These are phyloP conservation scores for Luzula sylvatica DNA, from an alignment of 176 grass and related monocot species.

Conservation along the genomic window DNA sequence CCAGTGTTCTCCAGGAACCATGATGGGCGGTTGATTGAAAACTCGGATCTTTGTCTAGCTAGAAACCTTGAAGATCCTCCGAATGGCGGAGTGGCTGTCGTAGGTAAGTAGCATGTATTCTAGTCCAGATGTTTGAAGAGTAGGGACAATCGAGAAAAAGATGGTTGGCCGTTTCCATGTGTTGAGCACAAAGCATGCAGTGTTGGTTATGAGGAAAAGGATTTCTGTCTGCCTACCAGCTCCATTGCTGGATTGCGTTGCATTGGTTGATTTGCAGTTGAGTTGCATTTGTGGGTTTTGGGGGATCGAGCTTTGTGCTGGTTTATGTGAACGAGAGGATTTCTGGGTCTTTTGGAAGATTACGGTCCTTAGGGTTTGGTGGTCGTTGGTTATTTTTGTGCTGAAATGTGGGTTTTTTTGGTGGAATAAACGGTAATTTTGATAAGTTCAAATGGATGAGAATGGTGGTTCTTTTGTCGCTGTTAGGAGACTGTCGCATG, in stretches of 20 bases:
- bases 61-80: no score
- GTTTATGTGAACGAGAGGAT: not conserved
- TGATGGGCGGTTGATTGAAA: no score
- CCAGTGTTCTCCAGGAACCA: no score
- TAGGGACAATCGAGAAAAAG: no score
- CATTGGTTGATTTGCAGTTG: constrained; percentile 1
- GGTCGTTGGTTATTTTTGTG: not conserved
- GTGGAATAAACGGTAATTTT: constrained; percentile 2
- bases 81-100: constrained; percentile 3
- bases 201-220: no score
- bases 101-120: not conserved
- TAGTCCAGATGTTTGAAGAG: not conserved
- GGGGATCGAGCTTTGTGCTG: not conserved
- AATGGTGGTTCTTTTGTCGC: constrained; percentile 54
- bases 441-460: constrained; percentile 31
- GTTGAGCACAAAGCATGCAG: no score
- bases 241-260: not conserved
- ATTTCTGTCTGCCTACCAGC: not conserved
- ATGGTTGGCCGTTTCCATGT: no score
- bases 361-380: constrained; percentile 5
- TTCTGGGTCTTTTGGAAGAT: no score
- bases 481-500: constrained; percentile 47
- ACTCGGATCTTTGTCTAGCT: no score
- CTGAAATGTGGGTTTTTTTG: constrained; percentile 10
- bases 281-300: constrained; percentile 1